phyloP scores from a whole-genome alignment of 129 eudicot species.

The Cynara cardunculus region DNA sequence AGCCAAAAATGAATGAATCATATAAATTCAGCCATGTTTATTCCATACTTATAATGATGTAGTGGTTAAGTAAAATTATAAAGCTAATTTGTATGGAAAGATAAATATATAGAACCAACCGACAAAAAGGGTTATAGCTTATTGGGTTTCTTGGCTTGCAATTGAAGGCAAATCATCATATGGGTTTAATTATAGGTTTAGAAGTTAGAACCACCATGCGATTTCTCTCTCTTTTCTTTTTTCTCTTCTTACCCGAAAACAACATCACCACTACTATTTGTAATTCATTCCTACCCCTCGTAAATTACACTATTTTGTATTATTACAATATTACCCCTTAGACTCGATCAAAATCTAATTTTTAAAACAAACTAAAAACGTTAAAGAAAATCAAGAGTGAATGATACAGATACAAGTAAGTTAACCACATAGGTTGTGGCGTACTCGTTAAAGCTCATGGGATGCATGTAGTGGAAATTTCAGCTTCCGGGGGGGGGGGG shows the following conservation, averaged over 20 bases:
- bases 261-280: background rate
- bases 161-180: slow-evolving; percentile 31
- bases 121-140: slow-evolving; percentile 16
- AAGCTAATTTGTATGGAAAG: slow-evolving; percentile 20
- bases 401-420: background rate
- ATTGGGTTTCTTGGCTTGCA: slow-evolving; percentile 39
- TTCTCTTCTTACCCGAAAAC: background rate
- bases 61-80: slow-evolving; percentile 2
- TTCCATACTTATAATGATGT: background rate
- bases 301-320: background rate
- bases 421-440: too few relatives aligned
- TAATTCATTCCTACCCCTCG: too few relatives aligned
- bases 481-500: too few relatives aligned
- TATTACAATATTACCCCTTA: background rate
- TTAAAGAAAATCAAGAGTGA: background rate
- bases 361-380: background rate
- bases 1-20: too few relatives aligned
- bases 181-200: slow-evolving; percentile 1
- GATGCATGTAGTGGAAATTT: too few relatives aligned
- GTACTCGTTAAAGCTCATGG: too few relatives aligned
- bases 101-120: slow-evolving; percentile 26
- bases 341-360: too few relatives aligned
- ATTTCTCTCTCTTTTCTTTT: background rate
- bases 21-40: too few relatives aligned
- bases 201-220: slow-evolving; percentile 5